Evolutionary conservation across 2,329 filamentous ascomycete genomes (phyloP).

Genomic region (Scorias spongiosa): DNA sequence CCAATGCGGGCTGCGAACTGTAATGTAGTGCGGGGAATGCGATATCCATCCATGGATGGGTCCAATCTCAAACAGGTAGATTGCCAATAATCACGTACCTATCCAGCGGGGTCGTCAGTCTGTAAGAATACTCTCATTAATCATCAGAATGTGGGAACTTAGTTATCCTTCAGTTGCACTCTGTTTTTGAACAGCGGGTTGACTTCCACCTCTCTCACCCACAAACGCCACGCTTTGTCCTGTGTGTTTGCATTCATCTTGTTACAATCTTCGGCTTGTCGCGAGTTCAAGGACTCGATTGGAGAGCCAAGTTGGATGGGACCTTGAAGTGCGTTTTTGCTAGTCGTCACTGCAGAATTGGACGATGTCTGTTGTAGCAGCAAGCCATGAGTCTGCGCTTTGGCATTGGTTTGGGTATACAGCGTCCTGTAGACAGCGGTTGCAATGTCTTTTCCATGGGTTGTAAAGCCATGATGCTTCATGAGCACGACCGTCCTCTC

Average conservation of each 20-base stretch:
- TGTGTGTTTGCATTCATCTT: constrained; percentile 15
- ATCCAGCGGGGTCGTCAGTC: too few species aligned
- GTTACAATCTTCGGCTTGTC: constrained; percentile 10
- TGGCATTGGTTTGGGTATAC: constrained; percentile 31
- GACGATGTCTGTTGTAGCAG: constrained; percentile 2
- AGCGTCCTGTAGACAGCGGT: constrained; percentile 27
- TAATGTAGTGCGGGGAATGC: too few species aligned
- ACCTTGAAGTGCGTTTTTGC: not conserved
- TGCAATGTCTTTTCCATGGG: constrained; percentile 23
- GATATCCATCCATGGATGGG: too few species aligned
- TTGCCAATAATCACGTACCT: too few species aligned
- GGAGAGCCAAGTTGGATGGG: constrained; percentile 1
- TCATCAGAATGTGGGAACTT: too few species aligned
- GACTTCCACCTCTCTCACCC: constrained; percentile 16
- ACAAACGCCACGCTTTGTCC: constrained; percentile 17
- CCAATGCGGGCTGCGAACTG: too few species aligned
- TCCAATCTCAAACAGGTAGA: too few species aligned
- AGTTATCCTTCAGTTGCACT: not conserved
- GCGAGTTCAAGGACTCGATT: constrained; percentile 8
- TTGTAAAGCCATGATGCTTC: constrained; percentile 32
- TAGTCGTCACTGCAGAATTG: constrained; percentile 1
- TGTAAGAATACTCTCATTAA: too few species aligned
- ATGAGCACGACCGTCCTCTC: constrained; percentile 28
- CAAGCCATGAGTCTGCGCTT: constrained; percentile 26
- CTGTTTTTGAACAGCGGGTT: constrained; percentile 12